Percentiles rank a stretch among this genome's conserved stretches.
Evolutionary conservation across 176 grass and related monocot species (phyloP).

Genomic region (Poa pratensis): DNA sequence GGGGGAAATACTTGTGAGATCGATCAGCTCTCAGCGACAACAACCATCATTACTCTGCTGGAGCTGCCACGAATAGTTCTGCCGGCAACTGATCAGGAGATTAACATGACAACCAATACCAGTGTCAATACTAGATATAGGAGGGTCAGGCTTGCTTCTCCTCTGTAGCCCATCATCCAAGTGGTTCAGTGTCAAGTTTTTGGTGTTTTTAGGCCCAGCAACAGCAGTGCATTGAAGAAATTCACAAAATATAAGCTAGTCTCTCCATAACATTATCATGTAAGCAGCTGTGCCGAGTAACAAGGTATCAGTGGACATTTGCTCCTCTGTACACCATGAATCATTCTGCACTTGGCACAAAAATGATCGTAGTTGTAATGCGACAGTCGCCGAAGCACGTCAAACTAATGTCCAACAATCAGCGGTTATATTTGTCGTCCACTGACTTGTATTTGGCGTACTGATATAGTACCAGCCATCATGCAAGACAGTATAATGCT

Average conservation of each 20-base stretch:
- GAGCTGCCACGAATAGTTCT: not conserved
- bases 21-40: too few species aligned
- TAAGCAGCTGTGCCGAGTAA: not conserved
- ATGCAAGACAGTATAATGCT: not conserved
- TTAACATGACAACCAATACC: not conserved
- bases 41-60: not conserved
- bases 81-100: not conserved
- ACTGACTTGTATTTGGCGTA: not conserved
- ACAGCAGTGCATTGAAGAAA: not conserved
- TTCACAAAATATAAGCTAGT: not conserved
- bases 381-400: not conserved
- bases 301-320: not conserved
- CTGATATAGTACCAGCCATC: not conserved
- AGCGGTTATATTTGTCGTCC: not conserved
- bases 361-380: not conserved
- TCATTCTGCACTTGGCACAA: not conserved
- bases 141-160: not conserved
- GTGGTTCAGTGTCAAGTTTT: not conserved
- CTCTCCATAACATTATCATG: not conserved
- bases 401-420: not conserved
- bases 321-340: not conserved
- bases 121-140: not conserved
- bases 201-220: not conserved
- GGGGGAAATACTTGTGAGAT: too few species aligned
- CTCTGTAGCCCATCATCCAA: not conserved